These are phyloP conservation scores for Lepidium africanum DNA, from an alignment of 345 rosid genomes.

Conservation along the genomic window DNA sequence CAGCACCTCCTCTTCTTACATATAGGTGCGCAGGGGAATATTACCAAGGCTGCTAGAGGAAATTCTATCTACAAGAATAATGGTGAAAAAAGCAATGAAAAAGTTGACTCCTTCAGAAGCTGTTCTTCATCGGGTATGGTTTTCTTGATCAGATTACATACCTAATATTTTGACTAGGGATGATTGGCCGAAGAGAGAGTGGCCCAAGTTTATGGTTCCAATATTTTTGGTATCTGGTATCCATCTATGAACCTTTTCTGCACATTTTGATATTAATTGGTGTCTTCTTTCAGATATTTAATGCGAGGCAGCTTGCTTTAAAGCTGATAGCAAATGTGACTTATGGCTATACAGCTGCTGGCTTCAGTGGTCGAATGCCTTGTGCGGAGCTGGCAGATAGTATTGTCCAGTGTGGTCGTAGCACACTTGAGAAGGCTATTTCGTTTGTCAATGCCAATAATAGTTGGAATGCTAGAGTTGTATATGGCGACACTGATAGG, in stretches of 20 bases:
- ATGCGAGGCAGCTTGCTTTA: constrained; percentile 97
- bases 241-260: constrained; percentile 3
- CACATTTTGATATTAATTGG: neutral
- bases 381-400: constrained; percentile 99
- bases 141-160: constrained; percentile 7
- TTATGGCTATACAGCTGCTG: constrained; percentile 98
- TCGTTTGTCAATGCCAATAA: constrained; percentile 63
- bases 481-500: constrained; percentile 99
- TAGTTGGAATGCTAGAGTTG: constrained; percentile 76
- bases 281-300: constrained; percentile 66
- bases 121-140: constrained; percentile 79
- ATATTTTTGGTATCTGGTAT: neutral
- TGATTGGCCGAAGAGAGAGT: neutral
- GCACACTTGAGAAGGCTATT: constrained; percentile 88
- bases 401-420: constrained; percentile 96
- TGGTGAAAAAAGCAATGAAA: constrained; percentile 91
- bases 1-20: neutral
- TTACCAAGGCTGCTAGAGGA: constrained; percentile 86
- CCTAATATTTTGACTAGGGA: neutral
- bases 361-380: constrained; percentile 99
- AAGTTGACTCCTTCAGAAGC: constrained; percentile 68
- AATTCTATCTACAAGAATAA: constrained; percentile 88
- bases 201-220: neutral
- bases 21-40: constrained; percentile 71
- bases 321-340: constrained; percentile 98